Conservation (phyloP, 768 basidiomycete genomes). For the Auricularia sp. region DNA sequence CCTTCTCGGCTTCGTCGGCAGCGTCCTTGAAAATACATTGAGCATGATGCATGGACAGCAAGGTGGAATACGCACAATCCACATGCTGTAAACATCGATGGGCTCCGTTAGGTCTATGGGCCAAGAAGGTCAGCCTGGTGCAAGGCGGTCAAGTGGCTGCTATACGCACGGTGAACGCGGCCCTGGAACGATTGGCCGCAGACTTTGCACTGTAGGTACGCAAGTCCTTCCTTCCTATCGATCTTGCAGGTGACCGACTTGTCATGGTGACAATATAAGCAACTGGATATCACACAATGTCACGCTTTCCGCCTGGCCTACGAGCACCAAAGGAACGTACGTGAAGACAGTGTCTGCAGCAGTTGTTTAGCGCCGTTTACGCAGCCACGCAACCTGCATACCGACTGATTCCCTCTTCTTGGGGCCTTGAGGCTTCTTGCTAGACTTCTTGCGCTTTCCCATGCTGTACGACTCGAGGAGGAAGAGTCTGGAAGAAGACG, state of each 20-base stretch:
- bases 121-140: conserved; percentile 10
- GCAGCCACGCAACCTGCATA: conserved; percentile 24
- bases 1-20: conserved; percentile 66
- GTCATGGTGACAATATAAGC: conserved; percentile 84
- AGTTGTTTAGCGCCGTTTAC: background rate
- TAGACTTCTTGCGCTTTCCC: conserved; percentile 89
- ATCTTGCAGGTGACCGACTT: conserved; percentile 78
- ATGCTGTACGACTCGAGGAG: conserved; percentile 27
- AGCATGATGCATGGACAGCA: background rate
- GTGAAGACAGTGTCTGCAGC: background rate
- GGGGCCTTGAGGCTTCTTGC: conserved; percentile 64
- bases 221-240: conserved; percentile 78
- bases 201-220: conserved; percentile 69
- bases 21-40: conserved; percentile 36
- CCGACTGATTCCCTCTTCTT: conserved; percentile 66
- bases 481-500: background rate
- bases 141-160: background rate
- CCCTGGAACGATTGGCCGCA: conserved; percentile 84
- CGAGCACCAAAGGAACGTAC: conserved; percentile 3
- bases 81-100: conserved; percentile 84
- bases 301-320: background rate
- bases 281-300: conserved; percentile 33
- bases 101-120: conserved; percentile 71
- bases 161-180: conserved; percentile 68
- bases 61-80: conserved; percentile 37